Evolutionary conservation across 2,329 filamentous ascomycete genomes (phyloP).

Genomic region (Raffaelea albimanens): DNA sequence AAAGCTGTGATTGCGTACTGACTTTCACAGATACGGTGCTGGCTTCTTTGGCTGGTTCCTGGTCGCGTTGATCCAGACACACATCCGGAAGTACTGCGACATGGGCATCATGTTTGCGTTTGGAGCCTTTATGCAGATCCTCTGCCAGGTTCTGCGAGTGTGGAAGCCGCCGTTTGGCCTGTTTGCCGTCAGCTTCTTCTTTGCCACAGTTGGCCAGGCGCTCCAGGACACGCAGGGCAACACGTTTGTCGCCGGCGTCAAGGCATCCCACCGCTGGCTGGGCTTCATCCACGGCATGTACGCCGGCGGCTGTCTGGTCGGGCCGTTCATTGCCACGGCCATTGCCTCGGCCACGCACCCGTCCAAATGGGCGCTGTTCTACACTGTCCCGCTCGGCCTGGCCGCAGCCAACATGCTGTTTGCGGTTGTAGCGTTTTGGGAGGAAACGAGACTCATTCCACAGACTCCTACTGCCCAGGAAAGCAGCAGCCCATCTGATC

Average conservation of each 20-base stretch:
- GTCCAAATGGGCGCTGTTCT: slow-evolving; percentile 4
- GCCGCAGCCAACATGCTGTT: not conserved
- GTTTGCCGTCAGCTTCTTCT: slow-evolving; percentile 47
- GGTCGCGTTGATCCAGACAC: slow-evolving; percentile 46
- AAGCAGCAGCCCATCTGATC: not conserved
- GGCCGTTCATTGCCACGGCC: slow-evolving; percentile 43
- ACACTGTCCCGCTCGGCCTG: not conserved
- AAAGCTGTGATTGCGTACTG: not conserved
- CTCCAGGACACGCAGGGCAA: not conserved
- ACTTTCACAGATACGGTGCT: slow-evolving; percentile 34
- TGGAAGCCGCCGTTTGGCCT: slow-evolving; percentile 49
- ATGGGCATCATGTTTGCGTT: slow-evolving; percentile 28
- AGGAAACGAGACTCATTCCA: too few relatives aligned
- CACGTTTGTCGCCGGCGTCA: slow-evolving; percentile 25
- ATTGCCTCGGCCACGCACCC: slow-evolving; percentile 30
- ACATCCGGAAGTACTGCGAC: slow-evolving; percentile 40
- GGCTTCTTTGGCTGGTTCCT: slow-evolving; percentile 52
- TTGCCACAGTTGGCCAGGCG: slow-evolving; percentile 48
- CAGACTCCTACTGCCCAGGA: too few relatives aligned
- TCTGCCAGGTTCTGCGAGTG: slow-evolving; percentile 42
- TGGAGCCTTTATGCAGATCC: slow-evolving; percentile 42
- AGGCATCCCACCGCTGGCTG: slow-evolving; percentile 47
- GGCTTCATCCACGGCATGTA: slow-evolving; percentile 58
- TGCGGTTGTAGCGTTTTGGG: too few relatives aligned
- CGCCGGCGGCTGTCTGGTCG: slow-evolving; percentile 44